phyloP scores from a whole-genome alignment of 345 rosid species.

The Boechera stricta region DNA sequence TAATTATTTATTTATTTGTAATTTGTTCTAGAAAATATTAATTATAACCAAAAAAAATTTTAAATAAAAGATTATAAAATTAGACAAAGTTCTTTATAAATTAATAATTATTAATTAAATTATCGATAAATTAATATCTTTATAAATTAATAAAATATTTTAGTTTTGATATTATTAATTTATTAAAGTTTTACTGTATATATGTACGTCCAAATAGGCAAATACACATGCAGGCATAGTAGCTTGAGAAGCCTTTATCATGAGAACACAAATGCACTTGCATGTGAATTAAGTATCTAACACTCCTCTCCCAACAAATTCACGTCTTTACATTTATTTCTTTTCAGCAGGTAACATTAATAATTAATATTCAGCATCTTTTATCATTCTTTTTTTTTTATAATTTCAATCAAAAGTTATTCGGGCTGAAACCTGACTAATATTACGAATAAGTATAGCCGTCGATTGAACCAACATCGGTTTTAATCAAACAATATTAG shows the following conservation, averaged over 20 bases:
- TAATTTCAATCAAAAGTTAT: neutral
- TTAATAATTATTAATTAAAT: too few species aligned
- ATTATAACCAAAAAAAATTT: too few species aligned
- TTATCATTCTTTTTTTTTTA: neutral
- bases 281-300: conserved; percentile 44
- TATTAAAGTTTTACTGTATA: too few species aligned
- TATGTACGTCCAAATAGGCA: conserved; percentile 8
- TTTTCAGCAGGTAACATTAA: neutral
- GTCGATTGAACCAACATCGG: neutral
- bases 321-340: conserved; percentile 42
- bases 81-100: too few species aligned
- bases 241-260: conserved; percentile 32
- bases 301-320: conserved; percentile 45
- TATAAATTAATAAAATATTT: too few species aligned
- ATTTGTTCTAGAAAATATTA: too few species aligned
- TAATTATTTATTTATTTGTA: too few species aligned
- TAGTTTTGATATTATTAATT: too few species aligned
- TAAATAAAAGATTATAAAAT: too few species aligned
- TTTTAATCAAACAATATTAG: neutral
- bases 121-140: too few species aligned
- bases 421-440: neutral
- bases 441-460: neutral
- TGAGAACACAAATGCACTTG: conserved; percentile 38
- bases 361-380: neutral
- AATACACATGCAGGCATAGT: conserved; percentile 32